Evolutionary conservation across 2,329 filamentous ascomycete genomes (phyloP), one percentile per base, ranked within the genome.

Genomic region (Neurospora crassa): DNA sequence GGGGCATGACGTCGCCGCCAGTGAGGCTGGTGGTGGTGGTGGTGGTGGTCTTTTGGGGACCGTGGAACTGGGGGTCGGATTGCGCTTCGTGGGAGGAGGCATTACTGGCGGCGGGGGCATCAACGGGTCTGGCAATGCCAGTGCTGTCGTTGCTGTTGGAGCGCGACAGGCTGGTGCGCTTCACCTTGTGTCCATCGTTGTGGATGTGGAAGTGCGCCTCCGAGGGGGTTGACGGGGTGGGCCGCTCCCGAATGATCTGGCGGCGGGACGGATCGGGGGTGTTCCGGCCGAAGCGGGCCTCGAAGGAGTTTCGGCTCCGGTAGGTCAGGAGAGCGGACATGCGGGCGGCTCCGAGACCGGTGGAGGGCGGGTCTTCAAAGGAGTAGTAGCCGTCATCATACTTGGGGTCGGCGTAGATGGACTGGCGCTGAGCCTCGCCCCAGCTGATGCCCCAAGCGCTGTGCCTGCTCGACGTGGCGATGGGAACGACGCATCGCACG

Each of bases 241-340:
- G 84, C 8, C 84, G 83, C 72, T 90, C 91, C 74, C 92, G 92
- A 77, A 97, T 97, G 67, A 90, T 93, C 80, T 97, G 93, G 71
- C 90, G 88, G 79, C 91, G 92, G 6, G 91, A 91, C 0, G 94
- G 89, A 78, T 98, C 94, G 0, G 94, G 94, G 2, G 89, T 95
- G 79, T 97, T 98, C 72, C 96, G 89, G 20, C 96, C 96, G 78
- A 99, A 99, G 5, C 96, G 90, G 20, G 94, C 89, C 83, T 99
- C 96, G 76, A 99, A 99, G 0, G 96, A 98, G 82, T 99, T 95
- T 69, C 96, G 92, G 79, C 94, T 97, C 76, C 96, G 90, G 82
- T 99, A 99, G 7, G 96, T 99, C 76, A 99, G 85, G 45, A 99
- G 88, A 1, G 96, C 96, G 71, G 94, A 93, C 96, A 99, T 99